A percentile compares a stretch with the other conserved stretches of the same genome.
These are phyloP conservation scores for Pichia sp. DNA, from an alignment of 1,139 yeast species.

Conservation along the genomic window DNA sequence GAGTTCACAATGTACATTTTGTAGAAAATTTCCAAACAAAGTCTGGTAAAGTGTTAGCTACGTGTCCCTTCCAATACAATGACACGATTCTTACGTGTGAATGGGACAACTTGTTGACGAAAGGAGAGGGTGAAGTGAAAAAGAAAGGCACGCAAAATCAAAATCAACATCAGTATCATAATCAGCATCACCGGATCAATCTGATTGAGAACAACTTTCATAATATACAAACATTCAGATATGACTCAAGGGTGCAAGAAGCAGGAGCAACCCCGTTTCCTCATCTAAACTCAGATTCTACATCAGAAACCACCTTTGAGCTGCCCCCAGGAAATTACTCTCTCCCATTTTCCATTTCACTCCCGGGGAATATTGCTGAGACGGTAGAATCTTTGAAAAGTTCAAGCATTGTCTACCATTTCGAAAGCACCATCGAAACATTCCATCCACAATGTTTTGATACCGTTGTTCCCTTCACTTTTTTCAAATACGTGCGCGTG, in stretches of 20 bases:
- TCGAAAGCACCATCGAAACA: constrained; percentile 41
- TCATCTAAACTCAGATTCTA: constrained; percentile 5
- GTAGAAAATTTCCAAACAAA: constrained; percentile 30
- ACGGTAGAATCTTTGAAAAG: constrained; percentile 59
- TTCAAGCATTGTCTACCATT: constrained; percentile 46
- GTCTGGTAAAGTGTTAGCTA: constrained; percentile 7
- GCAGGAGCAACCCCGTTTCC: constrained; percentile 32
- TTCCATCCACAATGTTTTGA: constrained; percentile 24
- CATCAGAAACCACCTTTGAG: constrained; percentile 18
- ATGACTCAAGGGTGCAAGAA: too few species aligned
- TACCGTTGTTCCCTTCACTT: constrained; percentile 18
- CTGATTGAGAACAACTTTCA: too few species aligned
- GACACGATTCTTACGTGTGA: constrained; percentile 38
- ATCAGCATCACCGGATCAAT: too few species aligned
- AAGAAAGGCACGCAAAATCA: background rate
- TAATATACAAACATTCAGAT: too few species aligned
- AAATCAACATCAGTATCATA: too few species aligned
- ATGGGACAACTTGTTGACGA: constrained; percentile 54
- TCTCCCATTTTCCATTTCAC: constrained; percentile 48
- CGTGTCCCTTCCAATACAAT: constrained; percentile 20
- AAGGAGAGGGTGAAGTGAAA: constrained; percentile 34
- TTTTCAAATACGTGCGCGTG: constrained; percentile 38
- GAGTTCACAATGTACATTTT: constrained; percentile 50
- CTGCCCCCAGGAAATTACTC: constrained; percentile 63
- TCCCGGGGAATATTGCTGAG: constrained; percentile 59